These are phyloP conservation scores for Primulina tabacum DNA, from an alignment of 257 asterid species.

Conservation along the genomic window DNA sequence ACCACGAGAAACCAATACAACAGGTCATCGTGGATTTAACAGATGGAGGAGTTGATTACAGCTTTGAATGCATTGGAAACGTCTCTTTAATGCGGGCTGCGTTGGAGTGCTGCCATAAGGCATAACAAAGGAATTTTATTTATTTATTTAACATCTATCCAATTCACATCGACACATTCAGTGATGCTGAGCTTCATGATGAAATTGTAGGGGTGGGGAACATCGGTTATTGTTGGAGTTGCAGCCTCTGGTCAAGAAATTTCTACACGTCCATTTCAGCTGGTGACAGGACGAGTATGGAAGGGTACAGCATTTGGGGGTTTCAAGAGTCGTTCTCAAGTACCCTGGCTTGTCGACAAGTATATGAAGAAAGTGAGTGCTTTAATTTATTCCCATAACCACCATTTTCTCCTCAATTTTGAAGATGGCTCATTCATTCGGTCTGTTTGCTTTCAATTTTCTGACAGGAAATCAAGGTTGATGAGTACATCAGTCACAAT, in stretches of 20 bases:
- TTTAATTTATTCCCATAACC: not conserved
- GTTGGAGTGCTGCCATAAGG: constrained; percentile 99
- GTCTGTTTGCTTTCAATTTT: not conserved
- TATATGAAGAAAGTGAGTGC: constrained; percentile 77
- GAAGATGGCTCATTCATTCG: not conserved
- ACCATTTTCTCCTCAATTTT: not conserved
- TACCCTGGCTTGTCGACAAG: constrained; percentile 93
- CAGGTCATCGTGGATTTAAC: constrained; percentile 86
- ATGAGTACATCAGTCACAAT: constrained; percentile 89
- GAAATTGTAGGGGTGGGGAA: constrained; percentile 86
- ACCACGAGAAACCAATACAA: constrained; percentile 90
- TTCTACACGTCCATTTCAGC: constrained; percentile 94
- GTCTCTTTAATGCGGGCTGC: constrained; percentile 94
- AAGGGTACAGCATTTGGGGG: constrained; percentile 99
- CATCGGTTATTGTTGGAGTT: constrained; percentile 98
- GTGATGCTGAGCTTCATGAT: constrained; percentile 21
- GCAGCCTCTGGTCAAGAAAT: constrained; percentile 99
- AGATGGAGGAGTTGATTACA: constrained; percentile 97
- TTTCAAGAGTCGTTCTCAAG: constrained; percentile 95
- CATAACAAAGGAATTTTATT: constrained; percentile 20
- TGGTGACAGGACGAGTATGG: constrained; percentile 98
- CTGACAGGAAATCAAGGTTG: constrained; percentile 90
- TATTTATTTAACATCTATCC: not conserved
- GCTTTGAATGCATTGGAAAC: constrained; percentile 97
- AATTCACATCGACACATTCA: not conserved